Evolutionary conservation across 73 alveolate genomes (phyloP).

Genomic region (Paramecium primaurelia): DNA sequence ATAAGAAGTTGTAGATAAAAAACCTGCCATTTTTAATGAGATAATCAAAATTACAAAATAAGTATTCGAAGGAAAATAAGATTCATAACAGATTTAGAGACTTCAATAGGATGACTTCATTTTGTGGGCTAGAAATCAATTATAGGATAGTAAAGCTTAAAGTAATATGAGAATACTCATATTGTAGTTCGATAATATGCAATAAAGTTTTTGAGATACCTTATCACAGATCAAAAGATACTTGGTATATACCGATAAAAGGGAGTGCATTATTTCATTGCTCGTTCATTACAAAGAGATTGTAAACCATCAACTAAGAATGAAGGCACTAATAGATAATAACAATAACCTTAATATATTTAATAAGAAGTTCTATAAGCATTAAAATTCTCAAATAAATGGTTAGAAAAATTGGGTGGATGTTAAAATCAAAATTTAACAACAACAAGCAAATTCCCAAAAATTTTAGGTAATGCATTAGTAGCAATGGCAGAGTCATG

Average conservation of each 20-base stretch:
- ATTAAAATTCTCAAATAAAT: constrained; percentile 43
- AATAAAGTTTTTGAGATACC: constrained; percentile 51
- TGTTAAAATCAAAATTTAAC: neutral
- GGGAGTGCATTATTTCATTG: constrained; percentile 44
- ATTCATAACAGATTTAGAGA: neutral
- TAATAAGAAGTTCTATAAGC: constrained; percentile 46
- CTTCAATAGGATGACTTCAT: neutral
- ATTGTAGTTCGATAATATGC: constrained; percentile 35
- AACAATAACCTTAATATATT: neutral
- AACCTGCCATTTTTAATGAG: constrained; percentile 18
- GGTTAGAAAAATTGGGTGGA: constrained; percentile 48
- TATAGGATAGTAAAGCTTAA: constrained; percentile 27
- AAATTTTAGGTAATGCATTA: constrained; percentile 54
- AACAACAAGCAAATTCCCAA: constrained; percentile 37
- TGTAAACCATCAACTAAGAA: neutral
- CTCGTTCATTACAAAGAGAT: constrained; percentile 53
- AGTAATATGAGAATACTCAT: neutral
- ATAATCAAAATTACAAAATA: neutral
- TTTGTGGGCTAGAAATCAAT: neutral
- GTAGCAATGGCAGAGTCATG: constrained; percentile 57
- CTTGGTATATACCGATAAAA: neutral
- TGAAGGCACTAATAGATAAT: neutral
- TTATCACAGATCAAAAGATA: constrained; percentile 21
- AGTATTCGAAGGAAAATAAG: neutral
- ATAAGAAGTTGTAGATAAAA: neutral